Evolutionary conservation across 2,329 filamentous ascomycete genomes (phyloP).

Genomic region (Neofusicoccum sp.): DNA sequence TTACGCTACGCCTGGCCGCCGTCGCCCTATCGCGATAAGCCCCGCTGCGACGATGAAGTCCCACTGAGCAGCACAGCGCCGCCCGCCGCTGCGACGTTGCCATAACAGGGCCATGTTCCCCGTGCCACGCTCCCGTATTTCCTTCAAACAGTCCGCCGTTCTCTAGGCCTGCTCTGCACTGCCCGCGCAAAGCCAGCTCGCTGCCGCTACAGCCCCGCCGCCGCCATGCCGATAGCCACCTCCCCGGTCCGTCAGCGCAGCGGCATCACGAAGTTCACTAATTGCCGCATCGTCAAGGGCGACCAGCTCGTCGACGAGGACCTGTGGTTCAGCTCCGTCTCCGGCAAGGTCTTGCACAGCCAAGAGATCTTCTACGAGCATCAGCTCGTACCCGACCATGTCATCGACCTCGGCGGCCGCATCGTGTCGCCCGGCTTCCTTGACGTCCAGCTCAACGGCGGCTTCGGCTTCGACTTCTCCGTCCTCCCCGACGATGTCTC

Average conservation of each 20-base stretch:
- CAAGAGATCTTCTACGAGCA: conserved; percentile 69
- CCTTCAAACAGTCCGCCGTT: background rate
- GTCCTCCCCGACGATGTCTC: conserved; percentile 68
- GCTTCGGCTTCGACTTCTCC: conserved; percentile 91
- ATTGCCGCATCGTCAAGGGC: conserved; percentile 76
- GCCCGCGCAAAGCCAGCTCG: background rate
- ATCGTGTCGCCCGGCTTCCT: conserved; percentile 87
- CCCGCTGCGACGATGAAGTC: conserved; percentile 18
- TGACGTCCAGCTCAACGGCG: conserved; percentile 89
- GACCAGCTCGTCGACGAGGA: conserved; percentile 72
- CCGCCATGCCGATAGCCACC: conserved; percentile 41
- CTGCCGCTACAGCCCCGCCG: background rate
- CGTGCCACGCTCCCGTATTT: conserved; percentile 11
- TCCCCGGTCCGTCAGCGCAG: conserved; percentile 25
- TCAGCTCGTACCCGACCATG: conserved; percentile 68
- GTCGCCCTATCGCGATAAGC: conserved; percentile 13
- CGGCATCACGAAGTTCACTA: conserved; percentile 82
- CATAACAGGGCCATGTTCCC: conserved; percentile 2
- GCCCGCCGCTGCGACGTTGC: conserved; percentile 15
- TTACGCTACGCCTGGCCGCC: conserved; percentile 6
- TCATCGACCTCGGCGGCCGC: conserved; percentile 78
- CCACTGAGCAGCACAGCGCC: background rate
- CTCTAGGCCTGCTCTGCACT: background rate
- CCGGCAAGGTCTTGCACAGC: conserved; percentile 78
- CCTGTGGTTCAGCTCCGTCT: conserved; percentile 83